Evolutionary conservation across 441 rosid genomes (phyloP).

Genomic region (Metrosideros polymorpha): DNA sequence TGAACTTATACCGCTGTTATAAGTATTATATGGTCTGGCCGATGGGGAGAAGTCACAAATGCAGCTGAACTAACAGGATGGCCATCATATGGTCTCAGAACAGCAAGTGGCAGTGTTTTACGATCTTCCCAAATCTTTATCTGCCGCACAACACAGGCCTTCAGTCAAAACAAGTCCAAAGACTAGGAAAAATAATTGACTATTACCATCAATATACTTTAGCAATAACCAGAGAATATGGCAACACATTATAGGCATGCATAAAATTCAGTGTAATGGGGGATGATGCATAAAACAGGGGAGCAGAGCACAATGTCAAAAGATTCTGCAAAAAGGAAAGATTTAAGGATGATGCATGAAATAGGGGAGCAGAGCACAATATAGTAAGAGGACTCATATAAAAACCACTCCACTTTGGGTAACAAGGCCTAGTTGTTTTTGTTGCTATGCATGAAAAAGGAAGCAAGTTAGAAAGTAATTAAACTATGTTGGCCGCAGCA

Average conservation of each 20-base stretch:
- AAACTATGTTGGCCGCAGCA: neutral
- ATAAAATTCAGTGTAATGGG: neutral
- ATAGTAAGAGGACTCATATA: neutral
- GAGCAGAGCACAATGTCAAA: neutral
- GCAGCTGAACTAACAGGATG: slow-evolving; percentile 71
- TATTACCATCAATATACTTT: neutral
- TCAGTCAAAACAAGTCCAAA: neutral
- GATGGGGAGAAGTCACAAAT: slow-evolving; percentile 66
- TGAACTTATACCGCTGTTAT: slow-evolving; percentile 57
- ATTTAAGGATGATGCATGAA: neutral
- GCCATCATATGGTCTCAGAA: slow-evolving; percentile 80
- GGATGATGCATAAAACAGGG: neutral
- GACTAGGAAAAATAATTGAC: neutral
- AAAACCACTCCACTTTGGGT: neutral
- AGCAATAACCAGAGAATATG: neutral
- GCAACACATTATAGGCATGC: neutral
- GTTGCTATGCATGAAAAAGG: neutral
- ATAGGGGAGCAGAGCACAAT: neutral
- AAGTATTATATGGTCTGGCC: slow-evolving; percentile 81
- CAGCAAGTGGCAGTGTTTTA: slow-evolving; percentile 52
- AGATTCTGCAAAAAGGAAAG: neutral
- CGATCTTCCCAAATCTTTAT: slow-evolving; percentile 92
- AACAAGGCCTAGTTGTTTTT: neutral
- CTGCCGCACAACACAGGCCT: slow-evolving; percentile 22
- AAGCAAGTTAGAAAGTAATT: neutral